A percentile compares a stretch with the other conserved stretches of the same genome.
Conservation (phyloP, 179 eudicot genomes). For the Silene coronaria region DNA sequence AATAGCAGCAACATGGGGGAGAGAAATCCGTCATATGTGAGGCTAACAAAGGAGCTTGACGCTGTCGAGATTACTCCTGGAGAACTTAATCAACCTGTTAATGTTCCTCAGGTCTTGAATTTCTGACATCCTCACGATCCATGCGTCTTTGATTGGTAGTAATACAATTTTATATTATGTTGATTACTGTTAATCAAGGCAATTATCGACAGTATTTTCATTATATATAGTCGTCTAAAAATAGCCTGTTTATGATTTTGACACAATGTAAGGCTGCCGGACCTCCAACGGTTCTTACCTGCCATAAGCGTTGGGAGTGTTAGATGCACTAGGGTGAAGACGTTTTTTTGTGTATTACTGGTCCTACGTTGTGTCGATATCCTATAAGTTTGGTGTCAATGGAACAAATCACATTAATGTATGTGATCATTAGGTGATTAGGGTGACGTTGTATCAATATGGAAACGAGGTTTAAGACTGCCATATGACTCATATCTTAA, state of each 20-base stretch:
- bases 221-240: background rate
- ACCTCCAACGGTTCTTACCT: no score
- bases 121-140: background rate
- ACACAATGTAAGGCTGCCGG: no score
- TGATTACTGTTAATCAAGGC: background rate
- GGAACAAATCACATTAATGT: no score
- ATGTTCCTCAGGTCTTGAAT: conserved; percentile 47
- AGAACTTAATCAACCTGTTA: conserved; percentile 76
- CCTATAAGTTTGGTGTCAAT: no score
- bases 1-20: conserved; percentile 21
- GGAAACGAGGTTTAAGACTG: background rate
- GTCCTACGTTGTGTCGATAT: no score
- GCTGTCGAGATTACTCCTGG: conserved; percentile 56
- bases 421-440: background rate
- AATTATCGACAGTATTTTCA: background rate
- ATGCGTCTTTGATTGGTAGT: background rate
- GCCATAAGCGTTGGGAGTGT: no score
- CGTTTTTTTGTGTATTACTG: no score
- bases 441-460: no score
- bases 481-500: background rate
- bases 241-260: no score
- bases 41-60: conserved; percentile 46
- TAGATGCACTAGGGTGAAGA: no score
- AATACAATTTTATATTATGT: background rate
- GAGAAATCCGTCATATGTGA: conserved; percentile 41